Base-by-base conservation (phyloP, 192 early-diverging fungal species). In the Coemansia sp. region DNA sequence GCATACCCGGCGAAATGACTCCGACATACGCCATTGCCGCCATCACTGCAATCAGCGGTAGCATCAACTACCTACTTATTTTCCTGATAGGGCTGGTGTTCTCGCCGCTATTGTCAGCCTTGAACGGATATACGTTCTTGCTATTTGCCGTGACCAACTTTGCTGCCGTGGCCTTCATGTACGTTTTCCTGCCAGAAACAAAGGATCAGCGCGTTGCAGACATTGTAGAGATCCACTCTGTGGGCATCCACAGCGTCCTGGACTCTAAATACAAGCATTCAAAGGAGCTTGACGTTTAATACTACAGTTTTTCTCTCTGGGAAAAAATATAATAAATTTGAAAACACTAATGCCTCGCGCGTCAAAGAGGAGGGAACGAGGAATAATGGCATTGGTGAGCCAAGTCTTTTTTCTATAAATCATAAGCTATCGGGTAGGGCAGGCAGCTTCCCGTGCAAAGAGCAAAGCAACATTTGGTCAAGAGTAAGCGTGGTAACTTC, bases 141-240 rank as follows among this genome's bases (percentile, higher is more conserved):
- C 64, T 92, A 18, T 91, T 92, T 75, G 82, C 83, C 4, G 75
- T 71, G 4, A 52, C 87, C 48, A 86, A 87, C 32, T 69, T 82
- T 53, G 35, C 79, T 18, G 84, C 84, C 10, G 79, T 83, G 23
- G 54, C 84, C 7, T 88, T 88, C 54, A 75, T 86, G 42, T 73
- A 71, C 28, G 65, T 82, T 51, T 84, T 84, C 47, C 78, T 95
- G 24, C 91, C 91, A 2, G 93, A 93, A 82, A 92, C 90, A 14
- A 89, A 88, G 62, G 89, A 87, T 55, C 72, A 84, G 42, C 78
- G 74, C 16, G 64, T 86, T n/a, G 82, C 86, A n/a, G 86, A 88
- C 23, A 64, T 86, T 24, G 65, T 71, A 0, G 58, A 56, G n/a
- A 46, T 67, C 8, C 78, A 81, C 36, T 81, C 72, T 18, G 63